phyloP scores from a whole-genome alignment of 2,329 filamentous ascomycete genomes.

The Scedosporium dehoogii region DNA sequence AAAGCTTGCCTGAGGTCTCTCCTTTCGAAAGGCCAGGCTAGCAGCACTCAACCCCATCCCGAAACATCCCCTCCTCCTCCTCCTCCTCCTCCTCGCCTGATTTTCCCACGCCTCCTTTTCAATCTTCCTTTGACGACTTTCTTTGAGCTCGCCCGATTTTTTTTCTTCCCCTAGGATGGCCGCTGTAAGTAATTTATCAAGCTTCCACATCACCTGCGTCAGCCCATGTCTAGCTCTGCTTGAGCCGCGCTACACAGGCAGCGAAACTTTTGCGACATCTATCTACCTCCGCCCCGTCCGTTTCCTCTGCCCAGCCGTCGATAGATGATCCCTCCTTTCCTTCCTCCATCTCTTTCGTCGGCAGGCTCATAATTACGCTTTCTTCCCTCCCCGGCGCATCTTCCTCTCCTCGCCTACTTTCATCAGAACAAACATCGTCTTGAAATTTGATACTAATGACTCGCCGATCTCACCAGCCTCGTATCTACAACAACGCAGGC shows the following conservation, averaged over 20 bases:
- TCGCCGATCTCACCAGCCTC: slow-evolving; percentile 20
- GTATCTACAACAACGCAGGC: slow-evolving; percentile 39
- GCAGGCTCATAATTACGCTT: background rate
- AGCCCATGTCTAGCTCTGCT: background rate
- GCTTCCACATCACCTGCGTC: background rate
- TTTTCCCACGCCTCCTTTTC: background rate
- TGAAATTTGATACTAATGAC: background rate
- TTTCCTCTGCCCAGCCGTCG: background rate
- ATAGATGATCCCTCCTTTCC: background rate
- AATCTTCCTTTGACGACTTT: background rate
- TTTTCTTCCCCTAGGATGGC: slow-evolving; percentile 2
- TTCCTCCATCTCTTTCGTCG: background rate
- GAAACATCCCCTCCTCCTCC: background rate
- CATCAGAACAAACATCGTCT: background rate
- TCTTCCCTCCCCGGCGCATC: background rate
- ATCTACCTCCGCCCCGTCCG: background rate
- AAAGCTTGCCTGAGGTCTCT: background rate
- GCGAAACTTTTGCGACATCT: background rate
- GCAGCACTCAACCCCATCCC: background rate
- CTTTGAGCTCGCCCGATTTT: background rate
- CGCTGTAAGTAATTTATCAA: slow-evolving; percentile 2
- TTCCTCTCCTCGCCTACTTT: background rate
- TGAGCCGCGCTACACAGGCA: too few relatives aligned
- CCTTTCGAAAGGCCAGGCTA: background rate
- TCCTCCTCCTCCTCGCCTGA: background rate